Conservation (phyloP, 805 yeast genomes). For the Myxozyma mucilagina region DNA sequence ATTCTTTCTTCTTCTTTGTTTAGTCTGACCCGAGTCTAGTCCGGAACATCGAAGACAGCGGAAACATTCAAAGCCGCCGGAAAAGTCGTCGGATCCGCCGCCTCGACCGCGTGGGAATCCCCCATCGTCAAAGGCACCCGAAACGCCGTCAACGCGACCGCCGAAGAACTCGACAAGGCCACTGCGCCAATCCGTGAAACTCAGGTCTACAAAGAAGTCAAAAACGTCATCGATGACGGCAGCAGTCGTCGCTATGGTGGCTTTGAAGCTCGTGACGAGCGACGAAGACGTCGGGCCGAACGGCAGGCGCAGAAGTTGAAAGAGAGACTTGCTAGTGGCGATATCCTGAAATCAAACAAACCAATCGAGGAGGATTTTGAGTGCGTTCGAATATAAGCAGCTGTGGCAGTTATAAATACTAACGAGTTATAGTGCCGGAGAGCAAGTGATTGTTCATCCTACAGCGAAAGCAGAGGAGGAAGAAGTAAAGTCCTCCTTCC, state of each 20-base stretch:
- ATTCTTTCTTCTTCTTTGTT: background rate
- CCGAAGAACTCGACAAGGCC: slow-evolving; percentile 63
- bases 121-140: slow-evolving; percentile 89
- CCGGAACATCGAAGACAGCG: slow-evolving; percentile 57
- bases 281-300: slow-evolving; percentile 68
- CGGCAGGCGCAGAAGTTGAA: slow-evolving; percentile 35
- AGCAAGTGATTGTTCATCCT: slow-evolving; percentile 1
- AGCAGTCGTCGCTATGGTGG: slow-evolving; percentile 87
- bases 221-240: slow-evolving; percentile 91
- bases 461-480: slow-evolving; percentile 48
- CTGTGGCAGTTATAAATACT: background rate
- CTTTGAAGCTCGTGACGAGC: slow-evolving; percentile 77
- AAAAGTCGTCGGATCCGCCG: slow-evolving; percentile 87
- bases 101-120: slow-evolving; percentile 93
- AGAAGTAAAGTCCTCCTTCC: slow-evolving; percentile 66
- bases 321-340: slow-evolving; percentile 56
- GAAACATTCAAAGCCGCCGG: slow-evolving; percentile 85
- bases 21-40: background rate
- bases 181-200: slow-evolving; percentile 93
- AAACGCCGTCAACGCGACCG: slow-evolving; percentile 75
- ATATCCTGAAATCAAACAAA: slow-evolving; percentile 48
- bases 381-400: background rate
- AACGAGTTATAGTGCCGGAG: background rate
- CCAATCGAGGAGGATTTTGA: slow-evolving; percentile 65
- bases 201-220: slow-evolving; percentile 81